A percentile compares a stretch with the other conserved stretches of the same genome.
These are phyloP conservation scores for Trypanosoma mega DNA, from an alignment of 208 protist genomes.

Conservation along the genomic window DNA sequence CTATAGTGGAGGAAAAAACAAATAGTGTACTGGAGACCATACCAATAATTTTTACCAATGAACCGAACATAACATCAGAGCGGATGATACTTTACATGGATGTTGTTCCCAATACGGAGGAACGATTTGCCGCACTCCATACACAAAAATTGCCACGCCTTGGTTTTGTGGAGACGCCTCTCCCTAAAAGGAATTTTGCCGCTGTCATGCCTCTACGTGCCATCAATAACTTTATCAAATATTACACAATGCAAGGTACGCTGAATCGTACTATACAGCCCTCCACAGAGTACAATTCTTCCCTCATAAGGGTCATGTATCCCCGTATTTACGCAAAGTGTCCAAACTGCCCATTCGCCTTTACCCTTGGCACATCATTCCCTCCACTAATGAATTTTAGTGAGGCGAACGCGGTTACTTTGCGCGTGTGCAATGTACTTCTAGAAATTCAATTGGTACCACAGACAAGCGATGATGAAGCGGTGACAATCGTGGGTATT, in stretches of 20 bases:
- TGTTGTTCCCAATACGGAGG: background rate
- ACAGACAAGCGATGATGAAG: background rate
- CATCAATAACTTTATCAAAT: conserved; percentile 45
- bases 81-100: conserved; percentile 23
- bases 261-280: conserved; percentile 13
- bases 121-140: background rate
- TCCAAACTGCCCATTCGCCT: conserved; percentile 44
- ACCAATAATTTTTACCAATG: conserved; percentile 5
- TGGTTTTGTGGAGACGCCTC: background rate
- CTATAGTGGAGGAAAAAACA: conserved; percentile 24
- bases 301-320: conserved; percentile 45
- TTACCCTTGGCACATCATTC: conserved; percentile 8
- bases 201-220: conserved; percentile 20
- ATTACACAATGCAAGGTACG: conserved; percentile 8
- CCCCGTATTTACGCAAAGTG: conserved; percentile 52
- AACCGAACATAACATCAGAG: conserved; percentile 35
- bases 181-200: conserved; percentile 26
- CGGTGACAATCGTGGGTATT: conserved; percentile 16
- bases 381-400: conserved; percentile 13
- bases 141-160: background rate
- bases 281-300: conserved; percentile 39
- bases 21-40: conserved; percentile 12
- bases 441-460: conserved; percentile 30
- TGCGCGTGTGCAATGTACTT: conserved; percentile 19
- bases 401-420: conserved; percentile 1